Base-by-base conservation (phyloP, 2,329 filamentous ascomycete species). In the Chaetomiaceae sp. region DNA sequence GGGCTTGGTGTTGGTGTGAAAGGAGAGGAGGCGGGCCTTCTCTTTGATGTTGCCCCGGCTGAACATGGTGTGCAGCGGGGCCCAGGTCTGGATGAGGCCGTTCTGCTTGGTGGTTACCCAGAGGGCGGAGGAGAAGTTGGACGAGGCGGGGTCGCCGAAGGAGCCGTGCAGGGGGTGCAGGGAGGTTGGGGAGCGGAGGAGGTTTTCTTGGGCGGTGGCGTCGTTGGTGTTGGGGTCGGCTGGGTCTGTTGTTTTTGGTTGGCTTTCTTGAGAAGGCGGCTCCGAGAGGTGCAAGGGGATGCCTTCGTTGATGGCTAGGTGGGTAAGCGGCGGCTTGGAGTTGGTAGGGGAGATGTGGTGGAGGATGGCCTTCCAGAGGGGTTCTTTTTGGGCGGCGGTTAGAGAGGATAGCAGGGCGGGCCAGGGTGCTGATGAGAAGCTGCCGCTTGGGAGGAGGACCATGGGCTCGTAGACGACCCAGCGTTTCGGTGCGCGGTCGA, bases 31-130 rank as follows among this genome's bases (percentile, higher is more conserved):
- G 12, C 92, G 75, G 0, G 86, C 83, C 66, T 96, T 97, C 69
- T 97, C 92, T 44, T 83, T 86, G 53, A 96, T 75, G 67, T 96
- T 97, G 3, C 92, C 91, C 1, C 90, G 80, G 55, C 86, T 90
- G 66, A 97, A 97, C 91, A 96, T 96, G 21, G 90, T 95, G 75
- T 89, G 91, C 1, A 84, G 70, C 13, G 92, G 92, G 1, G 90
- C 87, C 91, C 91, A 97, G 2, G 79, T 84, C 70, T 97, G 92
- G 31, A 73, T 69, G 51, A 97, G 86, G 2, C 85, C 86, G 62
- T 89, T 88, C 65, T 96, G 90, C 46, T 77, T 81, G 4, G 86
- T 84, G 12, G 76, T 79, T 1, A 87, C 86, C 92, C 92, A 97
- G 55, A 95, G 81, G 0, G 89, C 85, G 1, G 65, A 51, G 0